Evolutionary conservation across 1,284 basidiomycete species (phyloP).

Genomic region (Sporisorium scitamineum): DNA sequence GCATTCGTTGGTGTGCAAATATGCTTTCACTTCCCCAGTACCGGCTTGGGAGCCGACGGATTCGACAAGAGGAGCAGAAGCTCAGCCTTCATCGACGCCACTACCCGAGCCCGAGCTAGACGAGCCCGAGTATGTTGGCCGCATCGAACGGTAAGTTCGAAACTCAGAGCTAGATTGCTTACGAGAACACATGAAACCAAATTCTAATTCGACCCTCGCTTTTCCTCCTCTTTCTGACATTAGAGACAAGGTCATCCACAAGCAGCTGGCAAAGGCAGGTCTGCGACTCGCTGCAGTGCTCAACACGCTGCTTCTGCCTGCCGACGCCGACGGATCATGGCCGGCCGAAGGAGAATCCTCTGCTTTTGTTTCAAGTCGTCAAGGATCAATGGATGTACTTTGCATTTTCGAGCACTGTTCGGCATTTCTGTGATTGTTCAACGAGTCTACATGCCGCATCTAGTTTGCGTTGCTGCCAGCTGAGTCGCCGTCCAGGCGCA

Average conservation of each 20-base stretch:
- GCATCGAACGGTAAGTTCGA: slow-evolving; percentile 59
- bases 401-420: too few species aligned
- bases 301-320: slow-evolving; percentile 72
- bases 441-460: background rate
- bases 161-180: background rate
- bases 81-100: slow-evolving; percentile 15
- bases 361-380: background rate
- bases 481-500: slow-evolving; percentile 23
- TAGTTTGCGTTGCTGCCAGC: slow-evolving; percentile 3
- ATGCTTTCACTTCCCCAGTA: slow-evolving; percentile 78
- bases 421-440: background rate
- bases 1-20: slow-evolving; percentile 60
- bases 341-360: background rate
- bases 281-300: slow-evolving; percentile 83
- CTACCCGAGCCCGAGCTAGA: slow-evolving; percentile 78
- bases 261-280: slow-evolving; percentile 82
- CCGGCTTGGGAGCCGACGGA: slow-evolving; percentile 34
- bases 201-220: background rate
- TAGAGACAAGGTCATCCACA: slow-evolving; percentile 79
- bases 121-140: slow-evolving; percentile 81
- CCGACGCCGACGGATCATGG: background rate
- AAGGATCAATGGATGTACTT: background rate
- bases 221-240: background rate
- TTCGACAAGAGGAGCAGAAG: background rate
- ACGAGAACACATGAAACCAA: background rate